Conservation (phyloP, 179 eudicot species). For the Beta corolliflora region DNA sequence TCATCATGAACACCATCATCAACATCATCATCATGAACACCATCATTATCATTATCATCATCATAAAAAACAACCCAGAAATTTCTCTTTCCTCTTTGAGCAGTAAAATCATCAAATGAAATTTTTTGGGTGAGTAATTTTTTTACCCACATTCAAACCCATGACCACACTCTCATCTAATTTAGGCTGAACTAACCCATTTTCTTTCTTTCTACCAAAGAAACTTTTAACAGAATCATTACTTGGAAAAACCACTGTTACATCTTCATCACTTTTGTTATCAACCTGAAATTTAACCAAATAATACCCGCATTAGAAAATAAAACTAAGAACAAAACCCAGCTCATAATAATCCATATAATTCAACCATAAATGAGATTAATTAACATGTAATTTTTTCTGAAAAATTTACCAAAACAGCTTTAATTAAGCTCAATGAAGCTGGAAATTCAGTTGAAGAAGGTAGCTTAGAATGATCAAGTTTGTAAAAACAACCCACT, state of each 20-base stretch:
- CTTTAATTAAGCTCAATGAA: slow-evolving; percentile 29
- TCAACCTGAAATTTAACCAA: no score
- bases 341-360: no score
- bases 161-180: slow-evolving; percentile 60
- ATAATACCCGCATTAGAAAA: no score
- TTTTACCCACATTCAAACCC: slow-evolving; percentile 49
- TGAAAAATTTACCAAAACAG: slow-evolving; percentile 35
- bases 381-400: no score
- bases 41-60: no score
- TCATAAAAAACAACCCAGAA: slow-evolving; percentile 55
- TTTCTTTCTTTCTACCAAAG: slow-evolving; percentile 25
- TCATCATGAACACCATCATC: no score
- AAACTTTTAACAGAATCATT: no score
- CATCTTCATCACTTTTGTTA: no score
- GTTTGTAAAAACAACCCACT: slow-evolving; percentile 39
- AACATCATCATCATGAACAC: no score
- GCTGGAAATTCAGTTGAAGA: slow-evolving; percentile 18
- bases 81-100: slow-evolving; percentile 41
- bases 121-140: slow-evolving; percentile 52
- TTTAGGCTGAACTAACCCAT: slow-evolving; percentile 53
- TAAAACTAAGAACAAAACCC: no score
- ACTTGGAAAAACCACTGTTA: no score
- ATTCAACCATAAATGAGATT: no score
- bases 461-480: slow-evolving; percentile 29
- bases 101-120: slow-evolving; percentile 49